Percentiles rank a stretch among this genome's conserved stretches.
Evolutionary conservation across 1,139 yeast genomes (phyloP).

Genomic region (Candida buenavistaensis): DNA sequence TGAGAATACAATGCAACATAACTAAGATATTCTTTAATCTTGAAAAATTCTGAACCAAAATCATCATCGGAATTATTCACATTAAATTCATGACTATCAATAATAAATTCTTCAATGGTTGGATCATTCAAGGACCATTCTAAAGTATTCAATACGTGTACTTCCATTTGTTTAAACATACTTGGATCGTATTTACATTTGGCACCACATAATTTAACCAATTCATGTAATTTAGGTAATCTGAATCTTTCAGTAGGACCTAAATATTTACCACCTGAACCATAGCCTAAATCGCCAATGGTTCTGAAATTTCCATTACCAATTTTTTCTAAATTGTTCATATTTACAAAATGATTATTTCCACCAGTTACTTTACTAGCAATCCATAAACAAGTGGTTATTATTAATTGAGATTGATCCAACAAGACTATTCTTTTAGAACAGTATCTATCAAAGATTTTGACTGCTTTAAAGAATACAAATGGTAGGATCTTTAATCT

Average conservation of each 20-base stretch:
- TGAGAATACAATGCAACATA: conserved; percentile 37
- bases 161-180: conserved; percentile 58
- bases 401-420: conserved; percentile 62
- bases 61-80: conserved; percentile 12
- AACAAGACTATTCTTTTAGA: conserved; percentile 61
- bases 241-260: conserved; percentile 71
- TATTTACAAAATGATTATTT: conserved; percentile 64
- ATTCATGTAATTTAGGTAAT: conserved; percentile 61
- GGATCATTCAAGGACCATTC: conserved; percentile 65
- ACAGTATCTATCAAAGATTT: conserved; percentile 64
- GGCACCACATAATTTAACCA: conserved; percentile 61
- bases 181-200: conserved; percentile 57
- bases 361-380: conserved; percentile 69
- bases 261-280: conserved; percentile 56
- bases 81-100: conserved; percentile 33
- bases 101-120: conserved; percentile 51
- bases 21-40: conserved; percentile 38
- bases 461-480: conserved; percentile 58
- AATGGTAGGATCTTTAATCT: conserved; percentile 61
- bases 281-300: conserved; percentile 45
- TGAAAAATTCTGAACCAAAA: conserved; percentile 30
- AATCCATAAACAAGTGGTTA: conserved; percentile 68
- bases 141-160: conserved; percentile 56
- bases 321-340: conserved; percentile 28
- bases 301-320: conserved; percentile 25